Percentiles rank a stretch among this genome's conserved stretches.
Conservation (phyloP, 2,329 filamentous ascomycete species). For the Penicillium janthinellum region DNA sequence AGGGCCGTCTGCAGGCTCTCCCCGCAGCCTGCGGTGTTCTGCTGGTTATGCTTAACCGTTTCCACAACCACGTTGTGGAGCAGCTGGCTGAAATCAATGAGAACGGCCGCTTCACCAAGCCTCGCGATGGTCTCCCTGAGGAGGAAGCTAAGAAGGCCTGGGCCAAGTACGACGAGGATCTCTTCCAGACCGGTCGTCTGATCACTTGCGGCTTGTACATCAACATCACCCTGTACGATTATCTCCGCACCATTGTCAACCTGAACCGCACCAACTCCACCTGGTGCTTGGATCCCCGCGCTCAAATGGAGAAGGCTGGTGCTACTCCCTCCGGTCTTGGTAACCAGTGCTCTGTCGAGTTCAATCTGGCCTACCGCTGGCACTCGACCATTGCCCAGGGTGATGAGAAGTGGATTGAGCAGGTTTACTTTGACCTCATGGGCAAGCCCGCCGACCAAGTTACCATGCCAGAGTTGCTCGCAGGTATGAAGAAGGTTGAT, state of each 20-base stretch:
- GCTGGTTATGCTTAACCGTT: constrained; percentile 71
- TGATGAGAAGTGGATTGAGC: constrained; percentile 79
- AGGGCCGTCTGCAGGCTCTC: constrained; percentile 69
- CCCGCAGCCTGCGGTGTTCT: constrained; percentile 72
- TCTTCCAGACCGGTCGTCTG: constrained; percentile 76
- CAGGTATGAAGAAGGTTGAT: constrained; percentile 65
- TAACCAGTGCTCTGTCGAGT: constrained; percentile 83
- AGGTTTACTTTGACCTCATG: constrained; percentile 66
- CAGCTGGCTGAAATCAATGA: constrained; percentile 87
- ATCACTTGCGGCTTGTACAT: constrained; percentile 75
- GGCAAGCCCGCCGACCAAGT: constrained; percentile 61
- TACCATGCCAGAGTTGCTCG: constrained; percentile 62
- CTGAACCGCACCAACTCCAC: constrained; percentile 71
- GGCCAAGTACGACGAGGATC: constrained; percentile 73
- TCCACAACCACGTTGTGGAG: constrained; percentile 83
- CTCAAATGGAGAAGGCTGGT: constrained; percentile 62
- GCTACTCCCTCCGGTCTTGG: constrained; percentile 72
- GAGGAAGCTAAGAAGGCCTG: constrained; percentile 56
- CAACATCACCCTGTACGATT: constrained; percentile 76
- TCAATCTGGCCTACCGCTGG: constrained; percentile 87
- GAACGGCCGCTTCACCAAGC: constrained; percentile 72
- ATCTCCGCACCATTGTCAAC: constrained; percentile 76
- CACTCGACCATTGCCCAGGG: constrained; percentile 75
- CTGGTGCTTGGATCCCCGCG: constrained; percentile 79
- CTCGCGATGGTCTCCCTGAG: constrained; percentile 52